Conservation (phyloP, 2,329 filamentous ascomycete species). For the Exophiala xenobiotica region DNA sequence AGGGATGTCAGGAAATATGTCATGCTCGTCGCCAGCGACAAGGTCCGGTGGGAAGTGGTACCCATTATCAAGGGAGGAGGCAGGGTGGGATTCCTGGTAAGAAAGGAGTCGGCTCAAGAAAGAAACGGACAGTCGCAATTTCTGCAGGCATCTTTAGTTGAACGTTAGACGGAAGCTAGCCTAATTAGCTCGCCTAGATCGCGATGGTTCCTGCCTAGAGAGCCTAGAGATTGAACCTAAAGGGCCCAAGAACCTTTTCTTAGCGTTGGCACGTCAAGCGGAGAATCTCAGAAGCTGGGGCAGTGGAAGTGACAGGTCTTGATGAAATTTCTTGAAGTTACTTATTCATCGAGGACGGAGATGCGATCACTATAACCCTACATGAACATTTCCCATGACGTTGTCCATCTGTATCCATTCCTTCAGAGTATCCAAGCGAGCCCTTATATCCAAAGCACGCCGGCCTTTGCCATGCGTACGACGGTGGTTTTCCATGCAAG, state of each 20-base stretch:
- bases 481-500: neutral
- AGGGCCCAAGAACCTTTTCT: neutral
- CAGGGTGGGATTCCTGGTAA: neutral
- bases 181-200: neutral
- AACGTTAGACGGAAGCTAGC: neutral
- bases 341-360: neutral
- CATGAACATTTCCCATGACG: neutral
- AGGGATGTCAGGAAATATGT: neutral
- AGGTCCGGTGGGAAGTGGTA: neutral
- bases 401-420: neutral
- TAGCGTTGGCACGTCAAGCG: neutral
- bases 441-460: neutral
- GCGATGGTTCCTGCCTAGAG: neutral
- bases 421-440: neutral
- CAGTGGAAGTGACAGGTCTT: neutral
- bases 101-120: constrained; percentile 1
- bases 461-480: neutral
- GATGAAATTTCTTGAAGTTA: neutral
- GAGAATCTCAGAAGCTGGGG: neutral
- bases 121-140: constrained; percentile 1
- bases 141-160: neutral
- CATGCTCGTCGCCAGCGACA: neutral
- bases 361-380: neutral
- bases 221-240: neutral
- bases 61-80: constrained; percentile 1